Evolutionary conservation across 306 rosid species (phyloP).

Genomic region (Trichosanthes truncata): DNA sequence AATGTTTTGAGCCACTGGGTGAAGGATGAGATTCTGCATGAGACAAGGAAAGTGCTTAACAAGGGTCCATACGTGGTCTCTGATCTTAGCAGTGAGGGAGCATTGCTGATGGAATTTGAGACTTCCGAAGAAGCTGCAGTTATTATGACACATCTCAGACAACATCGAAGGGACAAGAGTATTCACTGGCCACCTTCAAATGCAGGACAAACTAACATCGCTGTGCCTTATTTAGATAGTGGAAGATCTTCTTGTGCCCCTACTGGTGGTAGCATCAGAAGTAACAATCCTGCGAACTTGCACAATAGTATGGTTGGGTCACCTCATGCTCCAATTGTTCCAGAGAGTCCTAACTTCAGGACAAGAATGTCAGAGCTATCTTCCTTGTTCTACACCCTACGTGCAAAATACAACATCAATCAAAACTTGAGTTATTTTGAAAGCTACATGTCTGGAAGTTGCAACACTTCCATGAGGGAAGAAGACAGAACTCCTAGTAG

Average conservation of each 20-base stretch:
- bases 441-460: slow-evolving; percentile 36
- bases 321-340: slow-evolving; percentile 39
- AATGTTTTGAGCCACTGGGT: slow-evolving; percentile 73
- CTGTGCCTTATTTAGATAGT: slow-evolving; percentile 39
- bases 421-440: slow-evolving; percentile 41
- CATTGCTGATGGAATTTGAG: slow-evolving; percentile 81
- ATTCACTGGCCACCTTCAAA: slow-evolving; percentile 38
- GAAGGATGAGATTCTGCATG: slow-evolving; percentile 84
- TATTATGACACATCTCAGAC: slow-evolving; percentile 82
- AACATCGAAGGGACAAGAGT: slow-evolving; percentile 57
- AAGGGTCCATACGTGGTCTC: slow-evolving; percentile 57
- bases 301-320: slow-evolving; percentile 35
- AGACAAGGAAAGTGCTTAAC: slow-evolving; percentile 57
- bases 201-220: slow-evolving; percentile 36
- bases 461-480: slow-evolving; percentile 31
- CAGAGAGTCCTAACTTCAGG: slow-evolving; percentile 47
- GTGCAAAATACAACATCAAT: slow-evolving; percentile 47
- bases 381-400: slow-evolving; percentile 42
- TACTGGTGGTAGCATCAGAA: slow-evolving; percentile 39
- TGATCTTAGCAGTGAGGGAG: slow-evolving; percentile 74
- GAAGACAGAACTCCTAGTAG: slow-evolving; percentile 48
- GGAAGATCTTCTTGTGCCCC: slow-evolving; percentile 40
- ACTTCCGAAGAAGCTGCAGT: slow-evolving; percentile 80
- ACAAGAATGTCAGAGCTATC: slow-evolving; percentile 49
- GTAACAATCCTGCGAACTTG: slow-evolving; percentile 33